Evolutionary conservation across 495 filamentous ascomycete species (phyloP).

Genomic region (Durotheca rogersii): DNA sequence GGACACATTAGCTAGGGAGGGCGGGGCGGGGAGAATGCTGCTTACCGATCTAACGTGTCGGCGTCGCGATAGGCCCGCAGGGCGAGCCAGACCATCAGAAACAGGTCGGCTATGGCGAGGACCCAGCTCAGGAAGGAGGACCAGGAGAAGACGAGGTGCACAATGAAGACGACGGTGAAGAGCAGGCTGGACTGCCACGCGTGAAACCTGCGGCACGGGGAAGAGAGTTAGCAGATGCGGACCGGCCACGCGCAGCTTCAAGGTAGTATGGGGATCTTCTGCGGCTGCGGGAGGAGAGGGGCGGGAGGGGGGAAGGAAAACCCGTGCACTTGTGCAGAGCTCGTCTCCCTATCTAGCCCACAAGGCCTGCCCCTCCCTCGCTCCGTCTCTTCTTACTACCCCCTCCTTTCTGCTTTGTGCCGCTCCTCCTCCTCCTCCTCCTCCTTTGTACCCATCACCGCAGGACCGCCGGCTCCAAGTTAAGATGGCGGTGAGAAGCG

Average conservation of each 20-base stretch:
- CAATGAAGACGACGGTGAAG: slow-evolving; percentile 79
- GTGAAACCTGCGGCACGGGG: slow-evolving; percentile 85
- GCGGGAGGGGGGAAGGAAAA: no score
- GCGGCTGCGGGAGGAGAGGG: no score
- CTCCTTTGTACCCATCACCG: background rate
- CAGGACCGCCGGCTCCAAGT: no score
- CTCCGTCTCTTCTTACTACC: no score
- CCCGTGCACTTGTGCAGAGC: no score
- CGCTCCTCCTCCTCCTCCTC: background rate
- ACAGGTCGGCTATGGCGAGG: slow-evolving; percentile 72
- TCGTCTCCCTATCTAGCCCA: no score
- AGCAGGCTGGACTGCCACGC: slow-evolving; percentile 92
- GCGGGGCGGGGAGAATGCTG: background rate
- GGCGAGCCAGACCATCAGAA: slow-evolving; percentile 73
- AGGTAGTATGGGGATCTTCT: no score
- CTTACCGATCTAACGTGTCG: slow-evolving; percentile 80
- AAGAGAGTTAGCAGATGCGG: no score
- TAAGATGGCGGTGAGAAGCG: no score
- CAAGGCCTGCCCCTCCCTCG: no score
- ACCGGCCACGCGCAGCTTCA: no score
- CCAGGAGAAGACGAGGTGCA: slow-evolving; percentile 86
- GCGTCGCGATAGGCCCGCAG: slow-evolving; percentile 84
- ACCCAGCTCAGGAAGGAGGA: slow-evolving; percentile 81
- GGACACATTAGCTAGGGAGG: slow-evolving; percentile 13
- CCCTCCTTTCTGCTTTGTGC: background rate